A percentile compares a stretch with the other conserved stretches of the same genome.
These are phyloP conservation scores for Annulohypoxylon bovei DNA, from an alignment of 495 filamentous ascomycete species.

Conservation along the genomic window DNA sequence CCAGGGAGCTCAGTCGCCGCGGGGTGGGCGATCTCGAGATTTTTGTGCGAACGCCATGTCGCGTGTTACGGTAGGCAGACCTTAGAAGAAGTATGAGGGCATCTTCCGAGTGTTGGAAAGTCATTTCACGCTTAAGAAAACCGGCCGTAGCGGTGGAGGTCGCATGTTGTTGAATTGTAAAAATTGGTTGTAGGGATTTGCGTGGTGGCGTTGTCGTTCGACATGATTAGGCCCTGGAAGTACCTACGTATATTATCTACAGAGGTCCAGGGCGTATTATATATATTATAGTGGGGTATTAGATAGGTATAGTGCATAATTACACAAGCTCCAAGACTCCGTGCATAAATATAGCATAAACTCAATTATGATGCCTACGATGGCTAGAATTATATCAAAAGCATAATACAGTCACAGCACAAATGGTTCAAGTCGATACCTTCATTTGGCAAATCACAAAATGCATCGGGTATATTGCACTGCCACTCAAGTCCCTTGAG, in stretches of 20 bases:
- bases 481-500: constrained; percentile 23
- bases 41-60: constrained; percentile 11
- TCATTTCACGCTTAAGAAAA: constrained; percentile 36
- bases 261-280: too few relatives aligned
- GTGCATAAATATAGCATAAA: too few relatives aligned
- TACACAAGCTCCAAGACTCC: too few relatives aligned
- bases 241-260: neutral
- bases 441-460: constrained; percentile 29
- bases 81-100: constrained; percentile 35
- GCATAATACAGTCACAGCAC: neutral
- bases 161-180: constrained; percentile 29
- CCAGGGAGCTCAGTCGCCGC: constrained; percentile 36
- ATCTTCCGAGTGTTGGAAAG: constrained; percentile 35
- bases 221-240: neutral
- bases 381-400: neutral
- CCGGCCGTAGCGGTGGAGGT: constrained; percentile 13
- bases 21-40: constrained; percentile 14
- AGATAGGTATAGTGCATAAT: too few relatives aligned
- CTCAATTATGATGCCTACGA: neutral
- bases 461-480: constrained; percentile 42
- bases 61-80: constrained; percentile 32
- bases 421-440: neutral
- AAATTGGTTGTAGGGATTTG: neutral
- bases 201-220: constrained; percentile 14
- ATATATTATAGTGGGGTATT: neutral